phyloP scores from a whole-genome alignment of 1,284 basidiomycete genomes.

The Leccinum colubrinum region DNA sequence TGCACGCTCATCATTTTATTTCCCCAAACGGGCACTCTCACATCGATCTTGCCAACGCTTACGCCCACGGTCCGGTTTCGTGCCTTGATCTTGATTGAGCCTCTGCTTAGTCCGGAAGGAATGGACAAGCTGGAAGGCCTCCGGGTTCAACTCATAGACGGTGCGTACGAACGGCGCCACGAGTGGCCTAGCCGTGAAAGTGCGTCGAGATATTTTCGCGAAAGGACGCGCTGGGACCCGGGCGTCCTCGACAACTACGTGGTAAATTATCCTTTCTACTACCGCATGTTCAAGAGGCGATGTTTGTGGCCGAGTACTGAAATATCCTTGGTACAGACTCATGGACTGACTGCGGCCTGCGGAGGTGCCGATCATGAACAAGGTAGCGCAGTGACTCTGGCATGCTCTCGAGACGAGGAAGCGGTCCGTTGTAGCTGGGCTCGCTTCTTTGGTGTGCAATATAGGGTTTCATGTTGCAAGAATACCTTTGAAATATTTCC shows the following conservation, averaged over 20 bases:
- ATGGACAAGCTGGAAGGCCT: constrained; percentile 39
- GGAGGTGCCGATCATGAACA: constrained; percentile 30
- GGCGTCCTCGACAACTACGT: constrained; percentile 46
- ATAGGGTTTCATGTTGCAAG: no score
- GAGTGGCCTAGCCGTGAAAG: constrained; percentile 45
- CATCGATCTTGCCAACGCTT: constrained; percentile 49
- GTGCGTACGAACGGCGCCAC: constrained; percentile 45
- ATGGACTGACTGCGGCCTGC: constrained; percentile 41
- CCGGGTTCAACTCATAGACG: constrained; percentile 38
- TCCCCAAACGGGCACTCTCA: constrained; percentile 27
- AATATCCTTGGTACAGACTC: constrained; percentile 32
- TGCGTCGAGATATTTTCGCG: constrained; percentile 38
- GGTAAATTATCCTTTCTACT: constrained; percentile 32
- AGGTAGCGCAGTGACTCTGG: constrained; percentile 42
- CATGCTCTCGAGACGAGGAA: constrained; percentile 58
- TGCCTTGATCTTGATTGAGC: constrained; percentile 53
- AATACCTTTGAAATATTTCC: no score
- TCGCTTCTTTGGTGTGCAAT: no score
- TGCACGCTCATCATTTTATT: not conserved
- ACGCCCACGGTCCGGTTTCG: constrained; percentile 41
- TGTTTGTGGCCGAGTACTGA: not conserved
- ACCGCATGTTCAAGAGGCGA: not conserved
- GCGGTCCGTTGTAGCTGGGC: constrained; percentile 27
- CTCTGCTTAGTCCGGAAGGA: constrained; percentile 51
- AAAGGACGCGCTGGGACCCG: constrained; percentile 45